Base-by-base conservation (phyloP, 2,329 filamentous ascomycete genomes). In the Arthroderma sp. region DNA sequence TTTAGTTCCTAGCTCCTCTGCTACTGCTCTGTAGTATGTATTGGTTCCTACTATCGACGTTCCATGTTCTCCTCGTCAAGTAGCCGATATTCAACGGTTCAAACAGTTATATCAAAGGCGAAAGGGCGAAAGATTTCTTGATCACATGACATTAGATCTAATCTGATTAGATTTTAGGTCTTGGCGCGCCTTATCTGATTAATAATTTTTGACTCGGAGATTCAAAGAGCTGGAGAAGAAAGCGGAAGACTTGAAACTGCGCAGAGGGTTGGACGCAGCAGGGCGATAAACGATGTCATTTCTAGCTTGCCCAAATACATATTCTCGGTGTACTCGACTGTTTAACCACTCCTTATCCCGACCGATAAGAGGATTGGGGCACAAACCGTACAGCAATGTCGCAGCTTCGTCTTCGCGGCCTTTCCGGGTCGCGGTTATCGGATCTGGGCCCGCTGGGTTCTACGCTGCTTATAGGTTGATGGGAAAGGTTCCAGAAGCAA, bases 361-460 rank as follows among this genome's bases (percentile, higher is more conserved):
- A 25, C n/a, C 25, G 13, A 33, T 17, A 35, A n/a, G 13, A 31
- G 6, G 28, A 1, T 33, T 9, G 3, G 35, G 35, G 35, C 35
- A n/a, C 4, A 38, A 38, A 38, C 47, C 6, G 3, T 62, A 61
- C 41, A 61, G 58, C 56, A 59, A 41, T 49, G 58, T 55, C 49
- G 56, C 53, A 31, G 33, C 55, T 9, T 28, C 23, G 11, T 33
- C 51, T 4, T n/a, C 74, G 58, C 73, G 77, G 52, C 81, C 82
- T 1, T 83, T 91, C 65, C 86, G 88, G 53, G 79, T 97, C 71
- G 93, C 91, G 59, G 81, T 97, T 61, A 82, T 97, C 64, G 93
- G 91, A 55, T 96, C 93, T 28, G 93, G 93, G 0, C 93, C 93
- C 1, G 93, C 93, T 11, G 93, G 93, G 2, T 98, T 97, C 76